A percentile compares a stretch with the other conserved stretches of the same genome.
Evolutionary conservation across 1,139 yeast genomes (phyloP).

Genomic region (Geotrichum restrictum): DNA sequence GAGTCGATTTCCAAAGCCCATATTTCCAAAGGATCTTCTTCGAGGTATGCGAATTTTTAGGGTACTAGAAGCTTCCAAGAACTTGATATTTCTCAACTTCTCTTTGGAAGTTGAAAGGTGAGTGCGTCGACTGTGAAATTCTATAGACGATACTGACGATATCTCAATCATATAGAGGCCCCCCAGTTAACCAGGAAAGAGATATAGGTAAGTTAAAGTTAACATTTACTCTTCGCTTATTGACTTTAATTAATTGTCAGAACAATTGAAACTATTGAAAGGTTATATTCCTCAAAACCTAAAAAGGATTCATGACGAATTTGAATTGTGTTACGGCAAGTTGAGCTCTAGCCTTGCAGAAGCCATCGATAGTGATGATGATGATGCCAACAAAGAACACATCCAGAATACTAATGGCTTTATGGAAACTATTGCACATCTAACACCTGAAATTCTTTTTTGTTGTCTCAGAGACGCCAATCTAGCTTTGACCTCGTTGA

Average conservation of each 20-base stretch:
- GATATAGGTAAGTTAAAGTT: background rate
- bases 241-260: background rate
- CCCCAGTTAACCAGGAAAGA: background rate
- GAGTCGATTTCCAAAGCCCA: too few species aligned
- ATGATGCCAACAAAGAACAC: background rate
- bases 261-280: constrained; percentile 15
- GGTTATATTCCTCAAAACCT: constrained; percentile 13
- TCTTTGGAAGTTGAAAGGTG: background rate
- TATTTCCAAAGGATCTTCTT: constrained; percentile 1
- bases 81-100: constrained; percentile 2
- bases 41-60: background rate
- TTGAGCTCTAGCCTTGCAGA: constrained; percentile 1
- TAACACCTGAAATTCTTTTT: background rate
- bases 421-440: background rate
- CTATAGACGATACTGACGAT: too few species aligned
- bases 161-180: background rate
- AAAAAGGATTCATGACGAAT: constrained; percentile 6
- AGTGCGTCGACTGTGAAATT: too few species aligned
- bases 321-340: constrained; percentile 7
- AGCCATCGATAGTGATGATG: background rate
- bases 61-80: constrained; percentile 4
- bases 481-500: constrained; percentile 9
- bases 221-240: background rate
- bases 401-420: background rate
- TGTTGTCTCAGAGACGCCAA: background rate